These are phyloP conservation scores for Quambalaria eucalypti DNA, from an alignment of 1,284 basidiomycete genomes.

Conservation along the genomic window DNA sequence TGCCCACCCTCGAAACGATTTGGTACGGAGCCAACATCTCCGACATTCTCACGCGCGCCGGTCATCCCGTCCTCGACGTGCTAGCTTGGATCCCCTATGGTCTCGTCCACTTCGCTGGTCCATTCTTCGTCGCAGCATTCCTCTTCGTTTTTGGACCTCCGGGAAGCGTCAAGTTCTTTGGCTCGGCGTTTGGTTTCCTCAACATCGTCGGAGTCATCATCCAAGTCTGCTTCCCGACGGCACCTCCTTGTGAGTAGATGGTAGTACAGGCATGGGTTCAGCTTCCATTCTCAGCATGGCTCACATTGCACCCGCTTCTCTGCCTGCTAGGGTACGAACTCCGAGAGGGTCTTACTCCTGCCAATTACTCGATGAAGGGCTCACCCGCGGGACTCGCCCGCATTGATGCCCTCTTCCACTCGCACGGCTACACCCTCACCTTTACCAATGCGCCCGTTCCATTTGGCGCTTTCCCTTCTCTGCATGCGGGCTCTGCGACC, in stretches of 20 bases:
- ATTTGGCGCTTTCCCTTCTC: constrained; percentile 90
- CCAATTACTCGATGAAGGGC: constrained; percentile 76
- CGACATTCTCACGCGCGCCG: constrained; percentile 86
- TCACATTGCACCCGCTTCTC: neutral
- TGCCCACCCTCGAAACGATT: constrained; percentile 87
- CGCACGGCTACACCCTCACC: constrained; percentile 67
- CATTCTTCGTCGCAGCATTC: constrained; percentile 56
- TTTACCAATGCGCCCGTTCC: constrained; percentile 85
- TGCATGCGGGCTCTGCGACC: constrained; percentile 84
- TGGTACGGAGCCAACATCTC: constrained; percentile 94
- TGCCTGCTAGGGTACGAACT: constrained; percentile 76
- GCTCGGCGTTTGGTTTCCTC: constrained; percentile 81
- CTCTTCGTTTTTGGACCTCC: constrained; percentile 72
- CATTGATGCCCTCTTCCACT: constrained; percentile 79
- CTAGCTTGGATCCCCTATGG: constrained; percentile 95
- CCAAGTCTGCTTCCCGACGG: constrained; percentile 83
- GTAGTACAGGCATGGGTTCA: neutral
- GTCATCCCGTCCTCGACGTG: constrained; percentile 81
- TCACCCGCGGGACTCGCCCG: constrained; percentile 85
- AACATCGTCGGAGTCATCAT: constrained; percentile 79
- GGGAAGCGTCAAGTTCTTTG: constrained; percentile 75
- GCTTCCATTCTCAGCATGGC: neutral
- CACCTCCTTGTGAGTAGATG: constrained; percentile 68
- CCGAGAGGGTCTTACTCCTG: constrained; percentile 89
- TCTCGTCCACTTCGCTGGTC: constrained; percentile 74